Conservation (phyloP, 2,329 filamentous ascomycete species). For the Alternaria infectoria region DNA sequence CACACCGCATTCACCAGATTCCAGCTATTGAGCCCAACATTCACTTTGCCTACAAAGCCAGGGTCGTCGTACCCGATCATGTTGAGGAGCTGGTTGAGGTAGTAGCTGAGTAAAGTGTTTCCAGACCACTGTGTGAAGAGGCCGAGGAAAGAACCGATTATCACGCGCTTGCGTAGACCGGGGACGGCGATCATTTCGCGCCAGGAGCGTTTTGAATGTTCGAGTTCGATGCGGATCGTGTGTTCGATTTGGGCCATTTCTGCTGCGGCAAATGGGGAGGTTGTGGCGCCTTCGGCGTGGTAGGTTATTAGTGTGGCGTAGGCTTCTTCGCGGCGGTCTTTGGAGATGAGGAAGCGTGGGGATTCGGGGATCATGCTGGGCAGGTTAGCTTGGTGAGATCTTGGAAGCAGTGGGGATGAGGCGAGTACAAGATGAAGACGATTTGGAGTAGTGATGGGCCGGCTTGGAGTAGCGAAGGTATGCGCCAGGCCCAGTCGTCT, state of each 20-base stretch:
- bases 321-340: conserved; percentile 68
- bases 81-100: conserved; percentile 66
- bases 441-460: conserved; percentile 68
- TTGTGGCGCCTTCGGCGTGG: conserved; percentile 66
- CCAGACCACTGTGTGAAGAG: conserved; percentile 72
- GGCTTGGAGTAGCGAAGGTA: conserved; percentile 68
- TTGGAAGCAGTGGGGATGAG: neutral
- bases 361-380: conserved; percentile 63
- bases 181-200: conserved; percentile 65
- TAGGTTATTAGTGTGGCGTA: conserved; percentile 65
- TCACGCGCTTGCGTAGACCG: conserved; percentile 68
- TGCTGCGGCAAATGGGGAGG: conserved; percentile 67
- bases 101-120: conserved; percentile 67
- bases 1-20: conserved; percentile 62
- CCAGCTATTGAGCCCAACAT: conserved; percentile 65
- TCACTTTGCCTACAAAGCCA: conserved; percentile 48
- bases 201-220: conserved; percentile 60
- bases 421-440: conserved; percentile 61
- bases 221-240: conserved; percentile 64
- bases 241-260: conserved; percentile 71
- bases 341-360: conserved; percentile 68
- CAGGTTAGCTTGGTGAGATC: neutral
- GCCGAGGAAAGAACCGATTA: conserved; percentile 67
- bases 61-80: conserved; percentile 64
- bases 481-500: conserved; percentile 71